phyloP scores from a whole-genome alignment of 805 yeast species.

The Spathaspora hagerdaliae region DNA sequence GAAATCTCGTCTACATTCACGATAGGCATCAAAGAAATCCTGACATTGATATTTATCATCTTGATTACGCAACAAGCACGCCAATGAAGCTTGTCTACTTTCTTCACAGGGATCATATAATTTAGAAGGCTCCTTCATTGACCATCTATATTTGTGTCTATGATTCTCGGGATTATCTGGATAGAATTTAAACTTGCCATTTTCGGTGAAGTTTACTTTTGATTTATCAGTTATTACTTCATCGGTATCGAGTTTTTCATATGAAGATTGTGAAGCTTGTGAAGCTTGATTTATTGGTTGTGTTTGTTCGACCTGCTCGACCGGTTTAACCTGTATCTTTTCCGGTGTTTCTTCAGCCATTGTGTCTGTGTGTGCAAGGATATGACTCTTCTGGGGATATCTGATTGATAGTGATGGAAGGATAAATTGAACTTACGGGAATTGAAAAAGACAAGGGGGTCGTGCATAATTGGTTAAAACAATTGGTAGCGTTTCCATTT shows the following conservation, averaged over 20 bases:
- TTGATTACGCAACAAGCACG: conserved; percentile 78
- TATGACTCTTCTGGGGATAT: too few species aligned
- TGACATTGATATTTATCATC: conserved; percentile 57
- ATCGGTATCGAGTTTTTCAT: conserved; percentile 14
- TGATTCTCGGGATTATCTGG: conserved; percentile 85
- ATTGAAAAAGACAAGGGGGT: too few species aligned
- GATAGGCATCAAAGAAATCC: conserved; percentile 87
- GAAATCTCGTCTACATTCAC: conserved; percentile 76
- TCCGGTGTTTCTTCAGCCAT: too few species aligned
- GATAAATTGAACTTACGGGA: too few species aligned
- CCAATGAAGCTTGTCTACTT: conserved; percentile 80
- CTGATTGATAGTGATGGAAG: too few species aligned
- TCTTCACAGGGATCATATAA: conserved; percentile 93
- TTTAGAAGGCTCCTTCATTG: conserved; percentile 73
- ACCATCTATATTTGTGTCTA: conserved; percentile 64
- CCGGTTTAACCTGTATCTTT: too few species aligned
- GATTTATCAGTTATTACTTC: conserved; percentile 29
- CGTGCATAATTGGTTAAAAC: too few species aligned
- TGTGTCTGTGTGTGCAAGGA: too few species aligned
- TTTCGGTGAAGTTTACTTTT: conserved; percentile 54
- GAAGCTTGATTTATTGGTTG: too few species aligned
- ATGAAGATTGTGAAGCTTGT: background rate
- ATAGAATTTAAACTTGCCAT: conserved; percentile 58
- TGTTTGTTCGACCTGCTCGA: too few species aligned
- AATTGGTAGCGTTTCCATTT: too few species aligned